phyloP scores from a whole-genome alignment of 148 eudicot genomes.

The Chenopodium album region DNA sequence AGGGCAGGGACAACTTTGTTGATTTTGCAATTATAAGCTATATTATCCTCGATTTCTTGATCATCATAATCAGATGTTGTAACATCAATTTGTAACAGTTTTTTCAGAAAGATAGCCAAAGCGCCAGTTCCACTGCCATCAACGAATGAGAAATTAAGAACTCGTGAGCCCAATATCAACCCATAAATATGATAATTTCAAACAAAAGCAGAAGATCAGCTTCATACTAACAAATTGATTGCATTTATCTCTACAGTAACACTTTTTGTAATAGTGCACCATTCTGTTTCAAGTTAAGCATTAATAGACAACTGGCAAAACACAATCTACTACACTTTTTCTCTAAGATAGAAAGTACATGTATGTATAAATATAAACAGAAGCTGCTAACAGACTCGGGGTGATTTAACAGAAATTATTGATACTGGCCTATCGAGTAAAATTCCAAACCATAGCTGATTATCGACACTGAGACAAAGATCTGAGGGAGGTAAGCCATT shows the following conservation, averaged over 20 bases:
- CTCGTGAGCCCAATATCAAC: constrained; percentile 1
- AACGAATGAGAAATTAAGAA: neutral
- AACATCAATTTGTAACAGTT: constrained; percentile 68
- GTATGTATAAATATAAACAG: too few species aligned
- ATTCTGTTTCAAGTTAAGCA: neutral
- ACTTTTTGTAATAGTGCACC: neutral
- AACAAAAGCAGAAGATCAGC: neutral
- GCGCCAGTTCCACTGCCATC: constrained; percentile 88
- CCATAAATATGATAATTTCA: neutral
- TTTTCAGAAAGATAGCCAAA: constrained; percentile 77
- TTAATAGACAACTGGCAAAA: neutral
- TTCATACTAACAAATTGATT: too few species aligned
- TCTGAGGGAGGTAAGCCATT: neutral
- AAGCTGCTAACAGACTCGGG: too few species aligned
- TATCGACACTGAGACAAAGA: neutral
- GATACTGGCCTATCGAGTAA: neutral
- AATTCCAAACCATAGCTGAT: neutral
- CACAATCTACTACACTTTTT: neutral
- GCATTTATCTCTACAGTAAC: neutral
- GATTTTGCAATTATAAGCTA: constrained; percentile 73
- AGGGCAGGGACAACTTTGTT: constrained; percentile 71
- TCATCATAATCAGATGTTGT: constrained; percentile 95
- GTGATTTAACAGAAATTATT: too few species aligned
- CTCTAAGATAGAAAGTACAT: neutral
- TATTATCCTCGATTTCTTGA: constrained; percentile 82